phyloP scores from a whole-genome alignment of 129 eudicot species.

The Escallonia rubra region DNA sequence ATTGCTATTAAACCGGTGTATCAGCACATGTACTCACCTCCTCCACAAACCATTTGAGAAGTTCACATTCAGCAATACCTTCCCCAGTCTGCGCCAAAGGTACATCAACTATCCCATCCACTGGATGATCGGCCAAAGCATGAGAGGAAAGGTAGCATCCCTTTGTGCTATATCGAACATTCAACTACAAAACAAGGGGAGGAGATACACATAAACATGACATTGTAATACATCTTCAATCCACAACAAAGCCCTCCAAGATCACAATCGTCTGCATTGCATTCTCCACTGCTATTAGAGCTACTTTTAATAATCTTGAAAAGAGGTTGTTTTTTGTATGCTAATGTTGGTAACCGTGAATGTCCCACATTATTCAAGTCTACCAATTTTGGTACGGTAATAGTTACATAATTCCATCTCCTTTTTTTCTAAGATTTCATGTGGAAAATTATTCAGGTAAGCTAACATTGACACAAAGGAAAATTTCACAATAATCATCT shows the following conservation, averaged over 20 bases:
- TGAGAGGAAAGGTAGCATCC: conserved; percentile 54
- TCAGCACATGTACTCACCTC: conserved; percentile 51
- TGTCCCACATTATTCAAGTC: no score
- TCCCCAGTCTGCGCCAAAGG: conserved; percentile 99
- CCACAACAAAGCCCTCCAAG: neutral
- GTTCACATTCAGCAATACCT: conserved; percentile 99
- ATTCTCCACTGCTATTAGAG: no score
- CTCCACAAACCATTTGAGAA: conserved; percentile 88
- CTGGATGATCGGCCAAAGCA: conserved; percentile 31
- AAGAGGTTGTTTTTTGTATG: no score
- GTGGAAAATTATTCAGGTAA: no score
- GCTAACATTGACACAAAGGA: no score
- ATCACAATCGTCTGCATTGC: no score
- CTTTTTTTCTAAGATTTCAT: no score
- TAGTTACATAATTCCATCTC: no score
- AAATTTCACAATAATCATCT: no score
- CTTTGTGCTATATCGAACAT: conserved; percentile 26
- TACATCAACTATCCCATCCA: conserved; percentile 59
- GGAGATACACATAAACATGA: neutral
- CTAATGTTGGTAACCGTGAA: no score
- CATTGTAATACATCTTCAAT: neutral
- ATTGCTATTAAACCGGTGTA: neutral
- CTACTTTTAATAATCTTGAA: no score
- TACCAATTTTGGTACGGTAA: no score
- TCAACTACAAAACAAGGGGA: conserved; percentile 25